A percentile compares a stretch with the other conserved stretches of the same genome.
phyloP scores from a whole-genome alignment of 352 stramenopile species.

The Saprolegnia parasitica region DNA sequence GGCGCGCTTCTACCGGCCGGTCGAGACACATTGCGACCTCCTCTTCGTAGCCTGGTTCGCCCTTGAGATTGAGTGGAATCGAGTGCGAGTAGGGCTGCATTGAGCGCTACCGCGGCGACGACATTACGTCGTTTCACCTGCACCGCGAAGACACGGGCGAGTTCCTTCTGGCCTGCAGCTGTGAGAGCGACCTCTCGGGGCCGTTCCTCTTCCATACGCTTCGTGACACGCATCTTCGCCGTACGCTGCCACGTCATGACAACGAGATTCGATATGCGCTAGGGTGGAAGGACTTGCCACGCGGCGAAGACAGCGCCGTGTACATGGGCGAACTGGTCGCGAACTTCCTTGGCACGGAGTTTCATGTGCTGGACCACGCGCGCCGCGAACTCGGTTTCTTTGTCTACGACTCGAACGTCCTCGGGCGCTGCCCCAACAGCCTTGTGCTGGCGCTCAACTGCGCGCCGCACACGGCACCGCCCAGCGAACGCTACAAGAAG shows the following conservation, averaged over 20 bases:
- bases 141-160: slow-evolving; percentile 75
- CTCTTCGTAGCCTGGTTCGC: neutral
- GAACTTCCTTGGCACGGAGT: slow-evolving; percentile 83
- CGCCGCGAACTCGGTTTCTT: slow-evolving; percentile 67
- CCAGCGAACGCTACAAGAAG: slow-evolving; percentile 39
- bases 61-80: neutral
- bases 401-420: slow-evolving; percentile 74
- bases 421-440: slow-evolving; percentile 70
- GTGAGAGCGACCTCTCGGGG: slow-evolving; percentile 57
- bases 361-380: slow-evolving; percentile 77
- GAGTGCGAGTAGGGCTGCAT: slow-evolving; percentile 37
- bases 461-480: slow-evolving; percentile 18
- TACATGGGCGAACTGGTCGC: slow-evolving; percentile 72
- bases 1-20: slow-evolving; percentile 55
- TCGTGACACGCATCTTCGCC: slow-evolving; percentile 60
- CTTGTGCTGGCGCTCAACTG: slow-evolving; percentile 60
- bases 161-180: slow-evolving; percentile 69
- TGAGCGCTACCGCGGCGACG: slow-evolving; percentile 58
- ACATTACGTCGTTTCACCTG: slow-evolving; percentile 83
- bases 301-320: slow-evolving; percentile 67
- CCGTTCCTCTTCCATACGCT: slow-evolving; percentile 81
- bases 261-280: neutral
- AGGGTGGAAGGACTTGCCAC: slow-evolving; percentile 64
- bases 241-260: slow-evolving; percentile 3
- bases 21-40: slow-evolving; percentile 13